Conservation (phyloP, 352 stramenopile species). For the Phytopythium aichiense region DNA sequence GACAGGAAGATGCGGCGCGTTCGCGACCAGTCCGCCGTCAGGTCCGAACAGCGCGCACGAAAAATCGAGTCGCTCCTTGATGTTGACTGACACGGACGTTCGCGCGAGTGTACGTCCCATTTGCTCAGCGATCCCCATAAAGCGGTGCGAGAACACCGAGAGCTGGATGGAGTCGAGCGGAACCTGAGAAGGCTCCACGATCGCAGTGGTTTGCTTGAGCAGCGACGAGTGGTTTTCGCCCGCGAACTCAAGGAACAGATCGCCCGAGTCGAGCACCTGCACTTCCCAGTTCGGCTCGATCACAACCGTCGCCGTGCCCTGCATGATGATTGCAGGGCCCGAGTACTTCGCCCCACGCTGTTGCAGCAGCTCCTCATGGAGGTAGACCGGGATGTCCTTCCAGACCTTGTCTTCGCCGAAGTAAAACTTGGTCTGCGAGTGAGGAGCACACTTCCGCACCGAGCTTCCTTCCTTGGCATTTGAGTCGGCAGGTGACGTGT, state of each 20-base stretch:
- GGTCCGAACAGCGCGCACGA: constrained; percentile 98
- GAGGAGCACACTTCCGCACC: constrained; percentile 28
- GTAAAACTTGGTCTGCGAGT: constrained; percentile 75
- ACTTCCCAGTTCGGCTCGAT: constrained; percentile 95
- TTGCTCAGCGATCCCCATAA: constrained; percentile 99
- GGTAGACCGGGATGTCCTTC: constrained; percentile 90
- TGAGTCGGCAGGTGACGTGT: constrained; percentile 11
- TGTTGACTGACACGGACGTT: constrained; percentile 98
- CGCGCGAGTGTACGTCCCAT: constrained; percentile 97
- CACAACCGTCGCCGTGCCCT: constrained; percentile 97
- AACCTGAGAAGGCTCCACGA: constrained; percentile 26
- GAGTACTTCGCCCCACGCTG: constrained; percentile 50
- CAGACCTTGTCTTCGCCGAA: constrained; percentile 76
- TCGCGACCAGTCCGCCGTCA: constrained; percentile 98
- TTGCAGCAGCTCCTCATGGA: constrained; percentile 89
- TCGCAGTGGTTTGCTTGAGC: constrained; percentile 8
- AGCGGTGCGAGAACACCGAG: constrained; percentile 96
- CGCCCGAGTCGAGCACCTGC: constrained; percentile 90
- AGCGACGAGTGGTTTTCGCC: constrained; percentile 15
- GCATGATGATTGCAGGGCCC: constrained; percentile 97
- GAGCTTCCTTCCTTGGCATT: neutral
- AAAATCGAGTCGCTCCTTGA: constrained; percentile 99
- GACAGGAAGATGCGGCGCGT: constrained; percentile 98
- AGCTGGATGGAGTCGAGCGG: constrained; percentile 95
- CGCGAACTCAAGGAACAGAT: constrained; percentile 90